Base-by-base conservation (phyloP, 768 basidiomycete species). In the Hemileccinum rubropunctum region DNA sequence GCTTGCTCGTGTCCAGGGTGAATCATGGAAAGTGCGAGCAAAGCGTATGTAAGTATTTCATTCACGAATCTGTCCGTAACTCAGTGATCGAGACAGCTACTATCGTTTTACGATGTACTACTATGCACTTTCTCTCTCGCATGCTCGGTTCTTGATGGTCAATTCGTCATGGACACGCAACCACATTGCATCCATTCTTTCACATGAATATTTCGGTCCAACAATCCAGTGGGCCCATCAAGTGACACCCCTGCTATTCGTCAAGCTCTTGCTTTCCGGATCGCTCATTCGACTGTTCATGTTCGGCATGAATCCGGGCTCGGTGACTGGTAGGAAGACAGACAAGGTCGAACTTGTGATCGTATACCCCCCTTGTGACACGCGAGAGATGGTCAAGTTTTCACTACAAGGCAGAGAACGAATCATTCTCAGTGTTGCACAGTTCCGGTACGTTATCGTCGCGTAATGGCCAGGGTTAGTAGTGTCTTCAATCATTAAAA, bases 131-230 rank as follows among this genome's bases (percentile, higher is more conserved):
- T 85, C 86, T 10, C 82, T 99, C 27, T 78, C 81, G 21, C 77
- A 76, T 35, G 83, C 92, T 3, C 79, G 75, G 47, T 89, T 90
- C 68, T 57, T 89, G 39, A 93, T 95, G 91, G 93, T 90, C 58
- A 98, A 98, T 68, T 97, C 93, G 4, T 84, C 89, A 0, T 98
- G 97, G 95, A 98, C 95, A 2, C 83, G 85, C 58, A 77, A 76
- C 36, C 97, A 98, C 60, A 73, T 98, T 53, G 78, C 88, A 57
- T 73, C 81, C 2, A 84, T 97, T 42, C 73, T 97, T 17, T 71
- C 71, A 13, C 74, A 83, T 42, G 62, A 66, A 36, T 56, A 65
- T 45, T 71, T 73, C 9, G 83, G 88, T 53, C 47, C 65, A 12
- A 52, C 77, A 17, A 66, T 88, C 37, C 76, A 78, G 33, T 50